Conservation (phyloP, 1,284 basidiomycete species). For the Fistulinella cinereoalba region DNA sequence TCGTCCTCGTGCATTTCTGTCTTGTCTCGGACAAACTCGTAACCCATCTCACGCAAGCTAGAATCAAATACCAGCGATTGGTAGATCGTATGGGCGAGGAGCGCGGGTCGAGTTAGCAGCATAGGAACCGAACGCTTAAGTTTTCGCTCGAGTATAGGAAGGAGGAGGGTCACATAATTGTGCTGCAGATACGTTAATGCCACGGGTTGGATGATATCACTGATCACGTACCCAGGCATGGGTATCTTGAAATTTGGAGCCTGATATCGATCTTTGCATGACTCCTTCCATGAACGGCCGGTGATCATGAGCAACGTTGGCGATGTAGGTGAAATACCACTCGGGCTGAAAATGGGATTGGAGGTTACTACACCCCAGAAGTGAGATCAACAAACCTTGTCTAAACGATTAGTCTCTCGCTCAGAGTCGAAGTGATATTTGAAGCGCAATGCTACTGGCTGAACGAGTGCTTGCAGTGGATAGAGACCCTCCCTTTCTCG, state of each 20-base stretch:
- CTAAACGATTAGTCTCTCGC: conserved; percentile 85
- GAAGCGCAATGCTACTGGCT: conserved; percentile 85
- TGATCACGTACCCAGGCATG: conserved; percentile 68
- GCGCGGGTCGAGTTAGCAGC: conserved; percentile 74
- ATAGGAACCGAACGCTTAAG: conserved; percentile 72
- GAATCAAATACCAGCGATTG: conserved; percentile 89
- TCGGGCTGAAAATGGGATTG: conserved; percentile 64
- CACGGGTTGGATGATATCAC: too few species aligned
- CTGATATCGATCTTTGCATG: conserved; percentile 68
- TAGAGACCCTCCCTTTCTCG: conserved; percentile 59
- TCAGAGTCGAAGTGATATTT: conserved; percentile 93
- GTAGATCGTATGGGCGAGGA: conserved; percentile 94
- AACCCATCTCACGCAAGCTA: conserved; percentile 74
- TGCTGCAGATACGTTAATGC: conserved; percentile 47
- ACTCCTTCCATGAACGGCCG: conserved; percentile 72
- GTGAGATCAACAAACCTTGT: conserved; percentile 62
- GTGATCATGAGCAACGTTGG: conserved; percentile 83
- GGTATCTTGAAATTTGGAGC: conserved; percentile 60
- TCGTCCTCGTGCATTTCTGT: conserved; percentile 41
- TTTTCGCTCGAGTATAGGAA: conserved; percentile 71
- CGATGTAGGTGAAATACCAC: conserved; percentile 93
- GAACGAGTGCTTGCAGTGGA: conserved; percentile 81
- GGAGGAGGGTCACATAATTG: conserved; percentile 73
- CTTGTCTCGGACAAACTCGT: conserved; percentile 45
- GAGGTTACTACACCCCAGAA: background rate